phyloP scores from a whole-genome alignment of 208 protist genomes.

The Wallacemonas collosoma region DNA sequence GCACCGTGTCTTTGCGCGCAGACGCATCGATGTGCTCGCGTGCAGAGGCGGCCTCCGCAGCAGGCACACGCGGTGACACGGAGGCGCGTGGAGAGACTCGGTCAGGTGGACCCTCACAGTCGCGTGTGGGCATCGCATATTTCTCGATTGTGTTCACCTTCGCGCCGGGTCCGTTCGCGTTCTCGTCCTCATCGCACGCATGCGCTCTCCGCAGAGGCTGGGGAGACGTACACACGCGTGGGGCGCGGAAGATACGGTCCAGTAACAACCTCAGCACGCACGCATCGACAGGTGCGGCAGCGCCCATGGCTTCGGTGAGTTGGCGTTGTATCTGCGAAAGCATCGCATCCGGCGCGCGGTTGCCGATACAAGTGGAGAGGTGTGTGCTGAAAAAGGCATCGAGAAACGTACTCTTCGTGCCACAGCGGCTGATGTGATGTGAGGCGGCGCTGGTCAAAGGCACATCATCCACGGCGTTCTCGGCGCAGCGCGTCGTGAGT shows the following conservation, averaged over 20 bases:
- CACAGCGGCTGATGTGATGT: no score
- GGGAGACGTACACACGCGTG: neutral
- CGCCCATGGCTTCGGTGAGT: neutral
- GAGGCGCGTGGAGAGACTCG: no score
- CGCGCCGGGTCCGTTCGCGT: no score
- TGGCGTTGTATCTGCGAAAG: neutral
- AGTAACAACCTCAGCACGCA: slow-evolving; percentile 39
- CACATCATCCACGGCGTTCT: no score
- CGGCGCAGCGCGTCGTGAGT: neutral
- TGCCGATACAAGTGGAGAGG: neutral
- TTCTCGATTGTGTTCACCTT: no score
- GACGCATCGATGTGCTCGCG: no score
- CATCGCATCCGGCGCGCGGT: slow-evolving; percentile 4
- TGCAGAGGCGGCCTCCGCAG: no score
- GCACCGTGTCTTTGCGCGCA: no score
- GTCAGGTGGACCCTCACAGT: no score
- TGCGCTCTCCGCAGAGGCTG: neutral
- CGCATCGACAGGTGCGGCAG: slow-evolving; percentile 27
- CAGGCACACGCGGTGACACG: no score
- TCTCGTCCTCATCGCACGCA: neutral
- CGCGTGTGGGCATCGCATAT: no score
- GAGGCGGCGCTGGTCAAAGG: no score
- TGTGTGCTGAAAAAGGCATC: neutral
- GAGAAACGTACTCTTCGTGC: neutral
- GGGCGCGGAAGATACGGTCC: neutral